phyloP scores from a whole-genome alignment of 2,329 filamentous ascomycete species.

The Curvularia hawaiiensis region DNA sequence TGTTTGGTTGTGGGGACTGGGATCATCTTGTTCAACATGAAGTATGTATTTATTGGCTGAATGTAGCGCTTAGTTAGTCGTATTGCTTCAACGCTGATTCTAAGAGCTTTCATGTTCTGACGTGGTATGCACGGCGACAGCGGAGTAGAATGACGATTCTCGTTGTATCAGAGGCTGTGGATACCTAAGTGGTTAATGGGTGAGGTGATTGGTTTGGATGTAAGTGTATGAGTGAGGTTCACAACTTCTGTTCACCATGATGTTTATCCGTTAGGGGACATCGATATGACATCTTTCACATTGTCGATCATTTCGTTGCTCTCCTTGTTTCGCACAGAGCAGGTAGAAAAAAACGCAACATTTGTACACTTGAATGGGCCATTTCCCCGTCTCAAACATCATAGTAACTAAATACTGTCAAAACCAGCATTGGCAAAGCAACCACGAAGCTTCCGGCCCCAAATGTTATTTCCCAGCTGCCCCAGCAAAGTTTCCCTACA shows the following conservation, averaged over 20 bases:
- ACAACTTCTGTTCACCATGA: no score
- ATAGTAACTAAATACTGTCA: neutral
- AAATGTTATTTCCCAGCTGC: conserved; percentile 14
- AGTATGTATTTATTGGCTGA: neutral
- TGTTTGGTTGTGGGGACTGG: no score
- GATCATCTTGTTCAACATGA: neutral
- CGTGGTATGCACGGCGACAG: no score
- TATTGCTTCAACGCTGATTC: neutral
- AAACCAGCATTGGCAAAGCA: conserved; percentile 8
- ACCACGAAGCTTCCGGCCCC: conserved; percentile 16
- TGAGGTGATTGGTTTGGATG: no score
- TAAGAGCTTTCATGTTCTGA: neutral
- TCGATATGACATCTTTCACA: neutral
- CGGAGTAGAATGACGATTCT: no score
- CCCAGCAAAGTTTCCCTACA: conserved; percentile 4
- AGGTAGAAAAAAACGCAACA: neutral
- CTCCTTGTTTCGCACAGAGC: neutral
- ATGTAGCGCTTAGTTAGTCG: neutral
- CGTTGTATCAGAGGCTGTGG: no score
- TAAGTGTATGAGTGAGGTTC: no score
- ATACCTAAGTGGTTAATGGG: no score
- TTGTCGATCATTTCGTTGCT: neutral
- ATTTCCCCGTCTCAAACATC: neutral
- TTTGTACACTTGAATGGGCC: no score
- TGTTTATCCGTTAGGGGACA: no score